Base-by-base conservation (phyloP, 169 alveolate species). In the Babesia microti region DNA sequence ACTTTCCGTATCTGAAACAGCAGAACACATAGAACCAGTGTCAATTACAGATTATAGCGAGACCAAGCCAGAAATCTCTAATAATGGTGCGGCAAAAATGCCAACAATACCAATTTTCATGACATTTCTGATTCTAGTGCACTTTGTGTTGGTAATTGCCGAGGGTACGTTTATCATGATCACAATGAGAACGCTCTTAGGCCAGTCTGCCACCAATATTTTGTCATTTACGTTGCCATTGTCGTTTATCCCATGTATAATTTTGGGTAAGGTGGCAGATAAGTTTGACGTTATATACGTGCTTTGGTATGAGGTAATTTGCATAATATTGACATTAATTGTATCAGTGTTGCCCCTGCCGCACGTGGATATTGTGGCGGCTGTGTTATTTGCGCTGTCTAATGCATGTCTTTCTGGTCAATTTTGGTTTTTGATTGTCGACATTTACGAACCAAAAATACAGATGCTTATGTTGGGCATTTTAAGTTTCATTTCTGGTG, bases 361-460 rank as follows among this genome's bases (percentile, higher is more conserved):
- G 6, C 3, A 28, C 1, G 56, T 69, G 1, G 63, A 52, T 12
- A 48, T 63, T 54, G 23, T 53, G 15, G 50, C 79, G 6, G 59
- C 59, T 2, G 61, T 60, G 5, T 60, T 59, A 0, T 59, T 52
- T 27, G 32, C 72, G 15, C 22, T 68, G 28, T 68, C 41, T 28
- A 41, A 68, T 18, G 39, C 79, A 6, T 53, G 67, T 47, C 53
- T 59, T 3, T 53, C 52, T 41, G 79, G 79, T 0, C 79, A 68
- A 9, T 18, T 68, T 5, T 60, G 73, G 76, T 47, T 69, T 6
- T 68, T 60, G 18, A 47, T 53, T 1, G 61, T 69, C 14, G 70
- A 34, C 14, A 68, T 74, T 1, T 68, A 59, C 55, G 72, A 69
- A 26, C 61, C 79, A n/a, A 41, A 40, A 49, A 59, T 59, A 19